Conservation (phyloP, 2,329 filamentous ascomycete species). For the Pestalotiopsis sp. region DNA sequence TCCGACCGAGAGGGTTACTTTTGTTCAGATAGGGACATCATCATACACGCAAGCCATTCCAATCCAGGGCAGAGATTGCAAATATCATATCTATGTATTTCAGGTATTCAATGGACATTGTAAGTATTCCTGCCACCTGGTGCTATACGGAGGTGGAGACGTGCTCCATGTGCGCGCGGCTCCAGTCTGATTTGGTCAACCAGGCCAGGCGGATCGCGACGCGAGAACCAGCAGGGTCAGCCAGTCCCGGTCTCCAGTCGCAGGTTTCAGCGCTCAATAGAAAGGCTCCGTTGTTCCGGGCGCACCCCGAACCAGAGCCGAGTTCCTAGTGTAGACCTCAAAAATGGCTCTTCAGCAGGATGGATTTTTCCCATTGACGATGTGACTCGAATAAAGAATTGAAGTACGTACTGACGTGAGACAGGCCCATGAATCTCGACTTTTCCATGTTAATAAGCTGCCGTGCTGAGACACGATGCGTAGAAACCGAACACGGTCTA, state of each 20-base stretch:
- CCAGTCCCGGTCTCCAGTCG: neutral
- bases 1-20: neutral
- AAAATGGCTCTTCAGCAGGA: neutral
- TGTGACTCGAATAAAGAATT: no score
- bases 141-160: neutral
- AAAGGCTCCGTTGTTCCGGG: neutral
- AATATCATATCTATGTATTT: no score
- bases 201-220: neutral
- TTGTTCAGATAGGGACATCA: neutral
- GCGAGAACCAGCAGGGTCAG: neutral
- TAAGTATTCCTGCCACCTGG: no score
- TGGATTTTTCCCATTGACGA: no score
- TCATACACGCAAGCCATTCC: neutral
- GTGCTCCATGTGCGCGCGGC: neutral
- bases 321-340: neutral
- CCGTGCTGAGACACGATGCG: neutral
- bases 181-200: neutral
- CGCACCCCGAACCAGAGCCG: neutral
- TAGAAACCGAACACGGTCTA: neutral
- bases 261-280: neutral
- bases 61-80: no score
- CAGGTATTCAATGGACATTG: no score
- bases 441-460: neutral
- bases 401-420: neutral
- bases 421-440: neutral